Conservation (phyloP, 306 rosid genomes). For the Mimosa bimucronata region DNA sequence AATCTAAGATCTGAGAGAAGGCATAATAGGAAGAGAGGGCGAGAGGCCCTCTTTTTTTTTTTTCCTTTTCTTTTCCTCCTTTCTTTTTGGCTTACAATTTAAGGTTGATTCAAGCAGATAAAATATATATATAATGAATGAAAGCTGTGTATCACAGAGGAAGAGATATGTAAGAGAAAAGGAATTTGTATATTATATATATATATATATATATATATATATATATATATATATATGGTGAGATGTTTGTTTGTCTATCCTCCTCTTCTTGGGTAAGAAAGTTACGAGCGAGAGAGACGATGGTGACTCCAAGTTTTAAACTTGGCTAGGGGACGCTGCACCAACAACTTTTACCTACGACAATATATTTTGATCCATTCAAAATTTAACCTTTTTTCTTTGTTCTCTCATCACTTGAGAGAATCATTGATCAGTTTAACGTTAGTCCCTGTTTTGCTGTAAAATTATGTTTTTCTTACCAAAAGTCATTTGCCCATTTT, state of each 20-base stretch:
- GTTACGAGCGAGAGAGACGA: constrained; percentile 52
- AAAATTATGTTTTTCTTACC: neutral
- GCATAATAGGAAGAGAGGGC: constrained; percentile 86
- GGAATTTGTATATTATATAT: constrained; percentile 41
- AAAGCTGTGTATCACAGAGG: constrained; percentile 50
- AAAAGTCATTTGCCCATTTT: constrained; percentile 14
- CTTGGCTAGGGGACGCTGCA: neutral
- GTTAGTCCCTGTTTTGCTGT: constrained; percentile 6
- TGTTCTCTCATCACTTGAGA: neutral
- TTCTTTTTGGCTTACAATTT: constrained; percentile 45
- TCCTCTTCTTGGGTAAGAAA: constrained; percentile 56
- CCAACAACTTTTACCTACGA: neutral
- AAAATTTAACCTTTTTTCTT: neutral
- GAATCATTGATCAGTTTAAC: neutral
- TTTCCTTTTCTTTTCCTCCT: neutral
- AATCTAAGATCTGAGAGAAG: constrained; percentile 88
- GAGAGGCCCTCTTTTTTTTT: constrained; percentile 66
- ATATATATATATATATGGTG: neutral
- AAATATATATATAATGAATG: constrained; percentile 44
- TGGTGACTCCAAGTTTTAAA: constrained; percentile 48
- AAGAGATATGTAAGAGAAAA: constrained; percentile 50
- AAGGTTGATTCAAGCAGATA: constrained; percentile 57
- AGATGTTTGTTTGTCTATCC: constrained; percentile 47
- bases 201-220: neutral
- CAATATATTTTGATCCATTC: neutral